Conservation (phyloP, 2,329 filamentous ascomycete genomes). For the Colletotrichum simmondsii region DNA sequence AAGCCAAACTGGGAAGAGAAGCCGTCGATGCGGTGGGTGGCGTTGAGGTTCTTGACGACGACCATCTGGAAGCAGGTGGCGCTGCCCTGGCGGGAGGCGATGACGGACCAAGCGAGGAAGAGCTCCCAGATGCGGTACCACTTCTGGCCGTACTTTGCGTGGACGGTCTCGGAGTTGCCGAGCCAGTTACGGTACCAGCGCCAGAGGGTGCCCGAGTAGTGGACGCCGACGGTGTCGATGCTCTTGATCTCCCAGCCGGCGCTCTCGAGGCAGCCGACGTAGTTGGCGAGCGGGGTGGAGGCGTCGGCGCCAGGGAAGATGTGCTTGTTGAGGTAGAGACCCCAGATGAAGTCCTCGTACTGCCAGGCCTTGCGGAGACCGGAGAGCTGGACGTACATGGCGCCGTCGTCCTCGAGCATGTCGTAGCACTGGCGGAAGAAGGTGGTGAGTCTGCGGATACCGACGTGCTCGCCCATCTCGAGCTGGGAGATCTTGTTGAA, state of each 20-base stretch:
- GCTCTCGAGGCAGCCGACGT: constrained; percentile 85
- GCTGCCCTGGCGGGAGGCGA: constrained; percentile 83
- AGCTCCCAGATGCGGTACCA: constrained; percentile 98
- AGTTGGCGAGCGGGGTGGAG: constrained; percentile 90
- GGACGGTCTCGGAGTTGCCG: constrained; percentile 90
- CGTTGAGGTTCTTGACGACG: constrained; percentile 90
- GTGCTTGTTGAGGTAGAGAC: constrained; percentile 99
- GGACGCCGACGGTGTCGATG: constrained; percentile 93
- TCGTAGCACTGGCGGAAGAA: constrained; percentile 91
- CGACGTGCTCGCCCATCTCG: constrained; percentile 99
- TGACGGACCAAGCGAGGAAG: constrained; percentile 88
- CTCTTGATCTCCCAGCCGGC: constrained; percentile 89
- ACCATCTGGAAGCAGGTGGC: constrained; percentile 91
- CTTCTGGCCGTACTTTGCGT: constrained; percentile 92
- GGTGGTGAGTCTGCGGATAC: constrained; percentile 84
- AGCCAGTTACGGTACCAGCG: constrained; percentile 99
- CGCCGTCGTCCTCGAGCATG: constrained; percentile 96
- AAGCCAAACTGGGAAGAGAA: constrained; percentile 77
- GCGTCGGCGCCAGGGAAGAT: constrained; percentile 97
- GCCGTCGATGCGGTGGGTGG: constrained; percentile 83
- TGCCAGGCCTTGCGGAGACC: constrained; percentile 96
- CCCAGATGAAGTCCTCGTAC: constrained; percentile 98
- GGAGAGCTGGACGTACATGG: constrained; percentile 95
- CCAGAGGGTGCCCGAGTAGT: constrained; percentile 97
- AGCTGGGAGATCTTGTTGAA: constrained; percentile 98